phyloP scores from a whole-genome alignment of 2,329 filamentous ascomycete species.

The Clarireedia homoeocarpa region DNA sequence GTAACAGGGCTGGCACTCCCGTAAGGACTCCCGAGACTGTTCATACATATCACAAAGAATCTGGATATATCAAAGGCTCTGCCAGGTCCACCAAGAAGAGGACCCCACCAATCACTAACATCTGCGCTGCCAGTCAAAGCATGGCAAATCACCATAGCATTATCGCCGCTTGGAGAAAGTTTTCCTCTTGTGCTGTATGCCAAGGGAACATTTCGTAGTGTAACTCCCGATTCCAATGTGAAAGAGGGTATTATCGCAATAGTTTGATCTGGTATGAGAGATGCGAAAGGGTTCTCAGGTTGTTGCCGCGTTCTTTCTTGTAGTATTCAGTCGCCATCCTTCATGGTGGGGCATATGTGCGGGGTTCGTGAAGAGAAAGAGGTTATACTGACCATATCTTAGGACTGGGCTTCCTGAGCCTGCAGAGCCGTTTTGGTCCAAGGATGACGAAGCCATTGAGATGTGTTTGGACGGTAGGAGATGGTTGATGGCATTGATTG shows the following conservation, averaged over 20 bases:
- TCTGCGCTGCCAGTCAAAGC: conserved; percentile 80
- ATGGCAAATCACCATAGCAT: conserved; percentile 73
- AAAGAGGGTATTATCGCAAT: conserved; percentile 84
- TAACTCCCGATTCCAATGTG: conserved; percentile 85
- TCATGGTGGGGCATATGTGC: conserved; percentile 13
- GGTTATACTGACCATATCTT: conserved; percentile 24
- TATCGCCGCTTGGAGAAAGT: conserved; percentile 50
- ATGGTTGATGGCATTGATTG: not conserved
- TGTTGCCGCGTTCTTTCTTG: conserved; percentile 44
- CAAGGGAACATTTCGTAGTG: conserved; percentile 66
- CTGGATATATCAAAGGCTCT: conserved; percentile 73
- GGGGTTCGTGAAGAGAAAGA: not conserved
- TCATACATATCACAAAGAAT: conserved; percentile 83
- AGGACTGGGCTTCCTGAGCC: not conserved
- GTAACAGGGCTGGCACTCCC: conserved; percentile 86
- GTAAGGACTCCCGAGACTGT: conserved; percentile 78
- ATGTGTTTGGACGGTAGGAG: not conserved
- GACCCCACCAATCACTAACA: conserved; percentile 84
- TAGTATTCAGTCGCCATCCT: conserved; percentile 48
- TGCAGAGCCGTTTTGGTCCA: not conserved
- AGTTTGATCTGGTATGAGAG: conserved; percentile 79
- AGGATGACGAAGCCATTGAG: not conserved
- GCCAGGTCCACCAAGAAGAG: conserved; percentile 68
- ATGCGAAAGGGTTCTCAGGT: conserved; percentile 84
- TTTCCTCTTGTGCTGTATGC: conserved; percentile 60